Percentiles rank a stretch among this genome's conserved stretches.
Conservation (phyloP, 345 rosid species). For the Eucalyptus rudis region DNA sequence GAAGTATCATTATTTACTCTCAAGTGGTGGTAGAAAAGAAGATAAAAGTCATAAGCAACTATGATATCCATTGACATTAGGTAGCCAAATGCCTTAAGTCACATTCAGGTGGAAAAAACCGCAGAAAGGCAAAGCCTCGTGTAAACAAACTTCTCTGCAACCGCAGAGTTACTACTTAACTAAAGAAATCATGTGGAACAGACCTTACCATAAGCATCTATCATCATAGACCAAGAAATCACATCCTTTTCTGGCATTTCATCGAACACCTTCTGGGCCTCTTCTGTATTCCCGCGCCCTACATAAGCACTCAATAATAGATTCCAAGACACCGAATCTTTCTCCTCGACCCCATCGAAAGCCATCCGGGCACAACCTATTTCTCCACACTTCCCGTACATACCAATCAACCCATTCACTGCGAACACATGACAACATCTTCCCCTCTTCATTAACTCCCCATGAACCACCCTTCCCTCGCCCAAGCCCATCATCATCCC, state of each 20-base stretch:
- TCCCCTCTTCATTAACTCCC: conserved; percentile 26
- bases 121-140: neutral
- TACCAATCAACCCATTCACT: conserved; percentile 17
- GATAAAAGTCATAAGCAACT: neutral
- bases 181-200: neutral
- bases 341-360: conserved; percentile 19
- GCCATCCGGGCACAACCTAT: conserved; percentile 5
- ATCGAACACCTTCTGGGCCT: conserved; percentile 22
- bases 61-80: neutral
- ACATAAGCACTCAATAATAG: conserved; percentile 19
- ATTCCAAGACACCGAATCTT: conserved; percentile 30
- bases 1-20: neutral
- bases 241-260: conserved; percentile 27
- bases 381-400: conserved; percentile 24
- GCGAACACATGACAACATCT: conserved; percentile 9
- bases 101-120: neutral
- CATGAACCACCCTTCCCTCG: conserved; percentile 14
- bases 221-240: conserved; percentile 29
- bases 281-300: conserved; percentile 4
- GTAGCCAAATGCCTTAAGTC: neutral
- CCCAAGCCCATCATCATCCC: conserved; percentile 3
- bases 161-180: neutral
- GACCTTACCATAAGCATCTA: conserved; percentile 27
- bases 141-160: neutral
- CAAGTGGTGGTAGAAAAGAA: neutral